Conservation (phyloP, 2,329 filamentous ascomycete genomes). For the Bipolaris gigantea region DNA sequence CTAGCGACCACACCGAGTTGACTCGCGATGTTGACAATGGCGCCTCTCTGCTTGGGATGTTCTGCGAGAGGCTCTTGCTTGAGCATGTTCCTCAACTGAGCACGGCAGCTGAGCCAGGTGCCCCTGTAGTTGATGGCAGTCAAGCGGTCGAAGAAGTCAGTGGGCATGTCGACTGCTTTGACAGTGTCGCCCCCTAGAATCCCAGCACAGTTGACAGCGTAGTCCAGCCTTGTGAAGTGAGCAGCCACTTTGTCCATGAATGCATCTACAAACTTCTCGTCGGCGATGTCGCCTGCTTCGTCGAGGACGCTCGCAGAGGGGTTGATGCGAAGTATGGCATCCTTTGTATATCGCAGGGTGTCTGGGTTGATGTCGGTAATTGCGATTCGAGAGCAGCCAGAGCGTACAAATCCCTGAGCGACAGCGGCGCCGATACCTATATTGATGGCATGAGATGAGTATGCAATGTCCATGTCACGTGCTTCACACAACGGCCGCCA, state of each 20-base stretch:
- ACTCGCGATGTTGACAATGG: slow-evolving; percentile 59
- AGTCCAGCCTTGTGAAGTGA: slow-evolving; percentile 56
- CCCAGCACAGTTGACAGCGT: slow-evolving; percentile 60
- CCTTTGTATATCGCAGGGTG: slow-evolving; percentile 42
- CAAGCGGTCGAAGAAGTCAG: slow-evolving; percentile 56
- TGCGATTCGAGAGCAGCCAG: slow-evolving; percentile 56
- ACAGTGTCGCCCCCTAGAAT: slow-evolving; percentile 49
- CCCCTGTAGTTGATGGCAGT: slow-evolving; percentile 61
- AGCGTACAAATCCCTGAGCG: slow-evolving; percentile 53
- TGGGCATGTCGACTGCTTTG: slow-evolving; percentile 52
- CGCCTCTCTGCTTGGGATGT: slow-evolving; percentile 41
- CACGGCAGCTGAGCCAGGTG: slow-evolving; percentile 59
- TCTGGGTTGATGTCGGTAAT: slow-evolving; percentile 57
- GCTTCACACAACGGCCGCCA: too few relatives aligned
- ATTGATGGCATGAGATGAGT: not conserved
- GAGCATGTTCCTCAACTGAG: slow-evolving; percentile 56
- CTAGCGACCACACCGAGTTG: slow-evolving; percentile 52
- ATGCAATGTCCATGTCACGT: not conserved
- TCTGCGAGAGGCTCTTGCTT: slow-evolving; percentile 53
- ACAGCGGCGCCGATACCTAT: slow-evolving; percentile 60
- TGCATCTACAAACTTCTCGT: slow-evolving; percentile 50
- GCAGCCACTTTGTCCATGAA: slow-evolving; percentile 44
- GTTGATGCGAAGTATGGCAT: slow-evolving; percentile 24
- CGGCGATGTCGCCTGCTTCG: slow-evolving; percentile 53
- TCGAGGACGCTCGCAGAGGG: slow-evolving; percentile 37